Evolutionary conservation across 2,329 filamentous ascomycete species (phyloP).

Genomic region (Diaporthe humulicola): DNA sequence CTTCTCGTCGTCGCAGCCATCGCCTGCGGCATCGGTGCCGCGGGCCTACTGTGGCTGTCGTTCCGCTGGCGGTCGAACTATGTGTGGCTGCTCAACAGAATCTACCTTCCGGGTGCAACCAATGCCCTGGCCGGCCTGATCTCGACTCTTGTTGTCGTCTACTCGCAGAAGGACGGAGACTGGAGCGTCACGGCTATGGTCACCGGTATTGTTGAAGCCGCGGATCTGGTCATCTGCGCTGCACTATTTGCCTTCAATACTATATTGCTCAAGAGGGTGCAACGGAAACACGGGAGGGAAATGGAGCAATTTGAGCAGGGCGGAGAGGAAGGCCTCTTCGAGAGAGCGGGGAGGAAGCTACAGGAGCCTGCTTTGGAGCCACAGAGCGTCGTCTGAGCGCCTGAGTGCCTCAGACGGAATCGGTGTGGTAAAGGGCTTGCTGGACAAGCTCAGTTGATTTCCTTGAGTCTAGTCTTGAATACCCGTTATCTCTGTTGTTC

Average conservation of each 20-base stretch:
- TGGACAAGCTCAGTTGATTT: not conserved
- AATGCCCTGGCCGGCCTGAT: constrained; percentile 65
- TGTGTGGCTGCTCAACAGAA: constrained; percentile 65
- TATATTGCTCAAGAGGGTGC: constrained; percentile 33
- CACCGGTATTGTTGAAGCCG: constrained; percentile 33
- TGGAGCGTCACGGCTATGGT: constrained; percentile 49
- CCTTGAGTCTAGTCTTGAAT: not conserved
- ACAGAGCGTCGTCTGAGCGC: constrained; percentile 25
- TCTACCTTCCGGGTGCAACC: constrained; percentile 60
- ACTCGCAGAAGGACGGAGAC: constrained; percentile 59
- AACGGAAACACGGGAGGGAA: constrained; percentile 32
- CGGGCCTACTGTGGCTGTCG: constrained; percentile 58
- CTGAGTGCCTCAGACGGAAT: not conserved
- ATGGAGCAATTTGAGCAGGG: constrained; percentile 27
- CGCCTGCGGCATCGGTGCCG: constrained; percentile 56
- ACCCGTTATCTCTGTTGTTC: not conserved
- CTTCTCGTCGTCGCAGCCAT: constrained; percentile 60
- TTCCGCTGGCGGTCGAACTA: constrained; percentile 61
- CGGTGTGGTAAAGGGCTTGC: constrained; percentile 2
- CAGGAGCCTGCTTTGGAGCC: constrained; percentile 29
- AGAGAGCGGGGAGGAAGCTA: constrained; percentile 20
- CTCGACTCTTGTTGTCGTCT: constrained; percentile 63
- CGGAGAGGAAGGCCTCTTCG: constrained; percentile 11
- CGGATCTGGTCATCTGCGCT: constrained; percentile 42
- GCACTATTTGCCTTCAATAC: constrained; percentile 22